A percentile compares a stretch with the other conserved stretches of the same genome.
Conservation (phyloP, 1,139 yeast genomes). For the Pichia sp. region DNA sequence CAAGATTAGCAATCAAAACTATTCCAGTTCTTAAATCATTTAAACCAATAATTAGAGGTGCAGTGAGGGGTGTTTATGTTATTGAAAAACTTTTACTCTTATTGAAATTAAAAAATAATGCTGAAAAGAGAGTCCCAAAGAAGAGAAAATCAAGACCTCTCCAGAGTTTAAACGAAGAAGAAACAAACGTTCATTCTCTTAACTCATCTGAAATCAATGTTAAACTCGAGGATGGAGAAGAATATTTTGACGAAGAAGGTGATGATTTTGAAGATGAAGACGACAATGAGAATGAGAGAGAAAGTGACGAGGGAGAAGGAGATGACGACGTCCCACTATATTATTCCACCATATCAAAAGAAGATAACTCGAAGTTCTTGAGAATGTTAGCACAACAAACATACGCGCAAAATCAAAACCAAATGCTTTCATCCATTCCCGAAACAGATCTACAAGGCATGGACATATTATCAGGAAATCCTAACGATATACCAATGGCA, state of each 20-base stretch:
- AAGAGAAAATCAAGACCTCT: neutral
- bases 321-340: too few species aligned
- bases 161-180: neutral
- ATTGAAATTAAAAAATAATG: conserved; percentile 6
- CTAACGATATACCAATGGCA: too few species aligned
- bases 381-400: too few species aligned
- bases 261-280: too few species aligned
- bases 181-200: too few species aligned
- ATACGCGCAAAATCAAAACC: too few species aligned
- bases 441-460: too few species aligned
- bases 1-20: conserved; percentile 18
- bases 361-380: too few species aligned
- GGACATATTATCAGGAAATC: too few species aligned
- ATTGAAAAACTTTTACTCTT: conserved; percentile 25
- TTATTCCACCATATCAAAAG: neutral
- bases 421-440: too few species aligned
- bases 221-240: neutral
- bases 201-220: too few species aligned
- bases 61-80: conserved; percentile 29
- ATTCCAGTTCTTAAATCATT: conserved; percentile 25
- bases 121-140: neutral
- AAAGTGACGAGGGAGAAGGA: too few species aligned
- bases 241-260: conserved; percentile 6
- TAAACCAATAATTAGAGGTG: conserved; percentile 28
- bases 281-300: neutral